These are phyloP conservation scores for Sphagnum magellanicum DNA, from an alignment of 228 moss, liverwort and hornwort species.

Conservation along the genomic window DNA sequence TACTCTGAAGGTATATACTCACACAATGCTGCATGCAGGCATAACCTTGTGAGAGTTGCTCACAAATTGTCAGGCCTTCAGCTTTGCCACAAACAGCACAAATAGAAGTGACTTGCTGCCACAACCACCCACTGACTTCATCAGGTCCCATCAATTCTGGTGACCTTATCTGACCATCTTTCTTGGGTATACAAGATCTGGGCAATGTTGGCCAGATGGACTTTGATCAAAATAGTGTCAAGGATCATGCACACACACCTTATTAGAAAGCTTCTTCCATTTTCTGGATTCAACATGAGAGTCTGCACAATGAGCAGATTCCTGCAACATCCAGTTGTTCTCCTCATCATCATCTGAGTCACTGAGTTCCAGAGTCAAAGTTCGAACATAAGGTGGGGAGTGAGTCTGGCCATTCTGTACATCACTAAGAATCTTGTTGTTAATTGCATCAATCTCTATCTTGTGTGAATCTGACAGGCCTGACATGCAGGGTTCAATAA, in stretches of 20 bases:
- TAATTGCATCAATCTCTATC: slow-evolving; percentile 24
- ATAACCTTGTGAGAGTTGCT: too few relatives aligned
- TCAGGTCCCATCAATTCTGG: too few relatives aligned
- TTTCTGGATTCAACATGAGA: slow-evolving; percentile 21
- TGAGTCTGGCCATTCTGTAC: slow-evolving; percentile 15
- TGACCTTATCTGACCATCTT: too few relatives aligned
- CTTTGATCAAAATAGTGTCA: background rate
- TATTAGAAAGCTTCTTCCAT: slow-evolving; percentile 26
- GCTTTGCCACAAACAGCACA: too few relatives aligned
- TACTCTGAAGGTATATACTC: too few relatives aligned
- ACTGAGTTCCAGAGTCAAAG: slow-evolving; percentile 17
- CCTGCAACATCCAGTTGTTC: slow-evolving; percentile 28
- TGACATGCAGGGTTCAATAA: slow-evolving; percentile 6
- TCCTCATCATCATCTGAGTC: slow-evolving; percentile 34
- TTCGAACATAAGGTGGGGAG: slow-evolving; percentile 22
- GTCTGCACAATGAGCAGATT: slow-evolving; percentile 21
- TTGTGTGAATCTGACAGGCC: slow-evolving; percentile 16
- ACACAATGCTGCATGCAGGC: too few relatives aligned
- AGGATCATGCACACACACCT: slow-evolving; percentile 9
- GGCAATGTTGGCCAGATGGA: background rate
- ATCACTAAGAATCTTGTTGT: slow-evolving; percentile 24
- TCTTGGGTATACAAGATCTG: background rate
- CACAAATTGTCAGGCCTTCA: too few relatives aligned
- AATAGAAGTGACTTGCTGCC: too few relatives aligned
- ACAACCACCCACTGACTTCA: too few relatives aligned